Percentiles rank a stretch among this genome's conserved stretches.
phyloP scores from a whole-genome alignment of 2,329 filamentous ascomycete genomes.

The Epichloe amarillans region DNA sequence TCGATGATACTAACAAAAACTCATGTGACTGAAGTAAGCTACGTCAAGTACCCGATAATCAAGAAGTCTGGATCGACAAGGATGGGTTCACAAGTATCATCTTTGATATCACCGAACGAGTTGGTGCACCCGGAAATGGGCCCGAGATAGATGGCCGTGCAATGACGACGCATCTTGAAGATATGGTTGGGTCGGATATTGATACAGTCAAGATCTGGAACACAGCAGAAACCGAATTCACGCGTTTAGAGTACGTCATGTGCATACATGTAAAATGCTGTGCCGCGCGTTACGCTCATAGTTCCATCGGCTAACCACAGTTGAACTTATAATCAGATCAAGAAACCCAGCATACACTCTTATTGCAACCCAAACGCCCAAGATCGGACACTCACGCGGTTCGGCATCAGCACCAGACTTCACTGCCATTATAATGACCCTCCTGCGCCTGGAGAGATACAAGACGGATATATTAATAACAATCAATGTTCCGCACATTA shows the following conservation, averaged over 20 bases:
- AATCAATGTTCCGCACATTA: conserved; percentile 76
- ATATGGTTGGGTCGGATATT: conserved; percentile 51
- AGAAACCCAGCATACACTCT: conserved; percentile 53
- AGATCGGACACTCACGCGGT: conserved; percentile 19
- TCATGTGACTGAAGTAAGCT: conserved; percentile 38
- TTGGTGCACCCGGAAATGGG: conserved; percentile 39
- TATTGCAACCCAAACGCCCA: conserved; percentile 49
- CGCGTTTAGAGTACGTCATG: conserved; percentile 35
- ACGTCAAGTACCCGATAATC: conserved; percentile 69
- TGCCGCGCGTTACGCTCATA: not conserved
- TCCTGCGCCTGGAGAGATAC: conserved; percentile 63
- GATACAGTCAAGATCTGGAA: conserved; percentile 55
- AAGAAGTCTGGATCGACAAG: conserved; percentile 82
- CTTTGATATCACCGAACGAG: conserved; percentile 78
- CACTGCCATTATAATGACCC: conserved; percentile 62
- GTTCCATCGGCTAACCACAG: conserved; percentile 11
- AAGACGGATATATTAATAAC: conserved; percentile 73
- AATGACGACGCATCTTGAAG: conserved; percentile 53
- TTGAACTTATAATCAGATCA: conserved; percentile 17
- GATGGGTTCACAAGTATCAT: conserved; percentile 78
- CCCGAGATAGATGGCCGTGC: conserved; percentile 57
- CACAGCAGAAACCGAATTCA: conserved; percentile 46
- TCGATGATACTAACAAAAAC: not conserved
- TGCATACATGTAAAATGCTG: not conserved
- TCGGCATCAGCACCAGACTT: conserved; percentile 39